Percentiles rank a stretch among this genome's conserved stretches.
phyloP scores from a whole-genome alignment of 805 yeast species.

The Starmera quercuum region DNA sequence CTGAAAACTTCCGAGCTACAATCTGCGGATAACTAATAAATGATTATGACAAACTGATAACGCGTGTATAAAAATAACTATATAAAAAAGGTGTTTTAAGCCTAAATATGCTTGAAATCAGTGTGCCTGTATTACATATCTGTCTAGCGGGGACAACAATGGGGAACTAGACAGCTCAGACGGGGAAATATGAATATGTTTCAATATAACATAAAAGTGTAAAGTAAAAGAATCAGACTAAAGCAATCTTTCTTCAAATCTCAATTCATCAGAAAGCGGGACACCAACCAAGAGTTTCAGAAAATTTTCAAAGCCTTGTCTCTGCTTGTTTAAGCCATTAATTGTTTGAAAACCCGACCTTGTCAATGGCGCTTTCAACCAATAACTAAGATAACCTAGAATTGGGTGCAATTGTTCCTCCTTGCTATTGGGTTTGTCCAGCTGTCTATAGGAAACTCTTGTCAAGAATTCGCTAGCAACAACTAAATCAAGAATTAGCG shows the following conservation, averaged over 20 bases:
- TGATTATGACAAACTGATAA: too few relatives aligned
- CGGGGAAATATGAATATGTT: too few relatives aligned
- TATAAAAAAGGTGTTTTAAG: too few relatives aligned
- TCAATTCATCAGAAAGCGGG: slow-evolving; percentile 83
- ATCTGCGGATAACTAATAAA: too few relatives aligned
- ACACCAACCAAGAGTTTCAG: slow-evolving; percentile 85
- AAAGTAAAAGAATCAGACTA: too few relatives aligned
- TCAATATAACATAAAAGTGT: too few relatives aligned
- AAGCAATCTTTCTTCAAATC: slow-evolving; percentile 82
- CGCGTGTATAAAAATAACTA: too few relatives aligned
- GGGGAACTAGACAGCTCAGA: too few relatives aligned
- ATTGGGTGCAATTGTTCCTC: slow-evolving; percentile 66
- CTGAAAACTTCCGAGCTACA: too few relatives aligned
- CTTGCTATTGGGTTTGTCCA: slow-evolving; percentile 21
- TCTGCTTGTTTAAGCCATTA: slow-evolving; percentile 92
- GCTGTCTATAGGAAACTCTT: slow-evolving; percentile 71
- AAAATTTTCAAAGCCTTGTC: slow-evolving; percentile 86
- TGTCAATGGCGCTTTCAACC: slow-evolving; percentile 95
- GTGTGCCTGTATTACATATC: too few relatives aligned
- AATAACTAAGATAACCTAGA: slow-evolving; percentile 79
- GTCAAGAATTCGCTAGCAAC: slow-evolving; percentile 86
- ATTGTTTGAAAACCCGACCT: slow-evolving; percentile 87
- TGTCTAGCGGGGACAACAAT: too few relatives aligned
- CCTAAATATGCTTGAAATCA: too few relatives aligned
- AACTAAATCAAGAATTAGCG: slow-evolving; percentile 85